phyloP scores from a whole-genome alignment of 148 eudicot genomes.

The Rhododendron williamsianum region DNA sequence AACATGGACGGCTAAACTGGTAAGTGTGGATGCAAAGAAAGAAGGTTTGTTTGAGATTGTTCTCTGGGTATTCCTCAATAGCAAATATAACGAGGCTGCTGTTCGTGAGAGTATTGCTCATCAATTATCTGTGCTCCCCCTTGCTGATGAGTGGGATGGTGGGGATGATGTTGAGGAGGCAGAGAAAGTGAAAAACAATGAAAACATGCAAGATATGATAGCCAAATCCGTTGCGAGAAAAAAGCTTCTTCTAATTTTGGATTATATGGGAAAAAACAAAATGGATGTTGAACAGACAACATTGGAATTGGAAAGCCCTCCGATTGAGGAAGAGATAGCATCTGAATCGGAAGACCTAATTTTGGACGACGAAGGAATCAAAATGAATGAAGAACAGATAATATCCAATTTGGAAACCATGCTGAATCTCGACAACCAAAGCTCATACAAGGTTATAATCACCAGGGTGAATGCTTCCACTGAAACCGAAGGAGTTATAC shows the following conservation, averaged over 20 bases:
- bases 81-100: not conserved
- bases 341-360: not conserved
- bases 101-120: not conserved
- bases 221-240: not conserved
- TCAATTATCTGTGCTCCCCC: constrained; percentile 2
- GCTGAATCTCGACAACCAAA: not conserved
- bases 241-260: constrained; percentile 11
- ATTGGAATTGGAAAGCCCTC: too few species aligned
- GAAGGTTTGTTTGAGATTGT: not conserved
- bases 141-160: not conserved
- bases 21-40: not conserved
- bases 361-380: not conserved
- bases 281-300: not conserved
- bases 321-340: not conserved
- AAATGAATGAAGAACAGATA: not conserved
- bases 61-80: not conserved
- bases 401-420: not conserved
- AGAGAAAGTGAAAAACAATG: not conserved
- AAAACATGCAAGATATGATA: not conserved
- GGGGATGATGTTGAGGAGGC: not conserved
- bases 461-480: not conserved
- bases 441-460: constrained; percentile 10
- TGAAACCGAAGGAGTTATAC: not conserved
- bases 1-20: constrained; percentile 6
- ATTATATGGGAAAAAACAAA: not conserved